Conservation (phyloP, 495 filamentous ascomycete species). For the Chaetomium fimeti region DNA sequence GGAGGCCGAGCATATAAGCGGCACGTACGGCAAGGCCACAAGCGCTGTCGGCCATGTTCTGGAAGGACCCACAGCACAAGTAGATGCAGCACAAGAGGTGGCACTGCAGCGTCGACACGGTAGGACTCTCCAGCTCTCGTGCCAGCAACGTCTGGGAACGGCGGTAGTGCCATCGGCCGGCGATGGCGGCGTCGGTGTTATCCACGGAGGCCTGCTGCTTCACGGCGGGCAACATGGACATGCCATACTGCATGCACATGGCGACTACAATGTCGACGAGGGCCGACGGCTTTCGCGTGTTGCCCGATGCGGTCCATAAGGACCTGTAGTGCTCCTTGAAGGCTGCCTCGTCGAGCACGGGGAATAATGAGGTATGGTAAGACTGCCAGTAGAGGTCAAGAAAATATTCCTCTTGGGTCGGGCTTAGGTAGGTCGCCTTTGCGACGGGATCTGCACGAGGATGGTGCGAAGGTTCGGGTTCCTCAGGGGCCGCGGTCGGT, state of each 20-base stretch:
- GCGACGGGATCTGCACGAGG: neutral
- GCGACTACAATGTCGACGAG: slow-evolving; percentile 11
- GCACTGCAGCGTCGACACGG: slow-evolving; percentile 6
- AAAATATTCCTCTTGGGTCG: slow-evolving; percentile 8
- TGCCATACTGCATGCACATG: slow-evolving; percentile 13
- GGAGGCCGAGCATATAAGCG: slow-evolving; percentile 5
- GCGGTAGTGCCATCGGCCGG: slow-evolving; percentile 7
- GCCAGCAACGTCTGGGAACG: slow-evolving; percentile 9
- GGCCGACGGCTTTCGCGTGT: slow-evolving; percentile 3
- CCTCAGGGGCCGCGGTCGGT: neutral
- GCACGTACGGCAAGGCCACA: slow-evolving; percentile 7
- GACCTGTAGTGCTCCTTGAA: slow-evolving; percentile 9
- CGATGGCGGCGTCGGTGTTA: slow-evolving; percentile 7
- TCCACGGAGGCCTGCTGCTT: slow-evolving; percentile 7
- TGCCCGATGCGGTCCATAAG: slow-evolving; percentile 5
- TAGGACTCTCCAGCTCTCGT: slow-evolving; percentile 7
- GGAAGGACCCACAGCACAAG: slow-evolving; percentile 5
- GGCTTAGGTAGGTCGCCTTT: slow-evolving; percentile 6
- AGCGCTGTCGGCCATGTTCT: slow-evolving; percentile 8
- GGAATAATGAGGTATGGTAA: slow-evolving; percentile 1
- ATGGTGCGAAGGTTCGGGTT: neutral
- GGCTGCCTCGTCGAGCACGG: slow-evolving; percentile 1
- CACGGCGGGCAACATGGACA: slow-evolving; percentile 8
- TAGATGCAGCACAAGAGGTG: slow-evolving; percentile 9
- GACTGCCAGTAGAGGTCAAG: slow-evolving; percentile 8